Conservation (phyloP, 805 yeast species). For the Tetrapisispora fleetii region DNA sequence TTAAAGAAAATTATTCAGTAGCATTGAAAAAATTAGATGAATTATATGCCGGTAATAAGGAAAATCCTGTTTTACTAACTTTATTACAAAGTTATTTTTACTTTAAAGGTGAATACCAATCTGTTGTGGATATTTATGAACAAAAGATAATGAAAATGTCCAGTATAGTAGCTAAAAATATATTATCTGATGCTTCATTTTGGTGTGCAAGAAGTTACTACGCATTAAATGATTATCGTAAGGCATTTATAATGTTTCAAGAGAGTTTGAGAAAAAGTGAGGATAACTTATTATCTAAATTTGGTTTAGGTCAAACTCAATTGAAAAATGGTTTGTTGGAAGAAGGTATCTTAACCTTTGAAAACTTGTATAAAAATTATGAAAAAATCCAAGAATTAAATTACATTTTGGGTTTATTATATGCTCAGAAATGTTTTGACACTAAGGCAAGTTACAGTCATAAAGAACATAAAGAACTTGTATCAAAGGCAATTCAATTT, state of each 20-base stretch:
- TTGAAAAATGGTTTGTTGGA: constrained; percentile 61
- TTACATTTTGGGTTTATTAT: constrained; percentile 66
- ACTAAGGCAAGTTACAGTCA: constrained; percentile 11
- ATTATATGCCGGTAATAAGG: constrained; percentile 33
- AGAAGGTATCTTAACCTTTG: constrained; percentile 82
- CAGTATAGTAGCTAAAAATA: constrained; percentile 27
- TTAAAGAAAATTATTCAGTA: constrained; percentile 45
- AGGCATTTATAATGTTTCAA: constrained; percentile 63
- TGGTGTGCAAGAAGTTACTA: constrained; percentile 83
- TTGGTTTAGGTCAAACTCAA: constrained; percentile 84
- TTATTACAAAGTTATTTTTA: constrained; percentile 63
- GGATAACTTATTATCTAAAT: constrained; percentile 53
- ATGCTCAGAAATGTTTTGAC: constrained; percentile 40
- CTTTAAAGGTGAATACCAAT: constrained; percentile 50
- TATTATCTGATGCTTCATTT: constrained; percentile 55
- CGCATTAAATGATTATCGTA: constrained; percentile 46
- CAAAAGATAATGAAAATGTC: constrained; percentile 35
- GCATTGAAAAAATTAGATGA: constrained; percentile 42
- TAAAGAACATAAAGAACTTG: constrained; percentile 14
- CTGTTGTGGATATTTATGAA: constrained; percentile 48
- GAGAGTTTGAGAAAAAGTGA: constrained; percentile 61
- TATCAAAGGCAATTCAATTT: constrained; percentile 46
- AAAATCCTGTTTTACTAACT: constrained; percentile 54
- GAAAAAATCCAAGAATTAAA: constrained; percentile 66
- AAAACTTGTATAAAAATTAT: constrained; percentile 53